Conservation (phyloP, 352 stramenopile species). For the Globisporangium recalcitrans region DNA sequence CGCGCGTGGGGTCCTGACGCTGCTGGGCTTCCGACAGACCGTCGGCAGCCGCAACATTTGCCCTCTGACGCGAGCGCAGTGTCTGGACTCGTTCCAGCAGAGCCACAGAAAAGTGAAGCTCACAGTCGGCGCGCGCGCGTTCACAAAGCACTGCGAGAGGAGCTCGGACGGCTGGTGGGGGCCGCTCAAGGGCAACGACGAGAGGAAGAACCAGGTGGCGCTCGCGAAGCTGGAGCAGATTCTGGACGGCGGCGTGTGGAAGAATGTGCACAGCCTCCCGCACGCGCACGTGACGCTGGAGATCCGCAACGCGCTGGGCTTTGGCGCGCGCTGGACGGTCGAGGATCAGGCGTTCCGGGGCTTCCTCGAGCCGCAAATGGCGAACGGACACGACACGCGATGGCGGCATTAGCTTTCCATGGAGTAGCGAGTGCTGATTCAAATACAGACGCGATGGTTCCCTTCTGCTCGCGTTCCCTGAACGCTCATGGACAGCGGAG, state of each 20-base stretch:
- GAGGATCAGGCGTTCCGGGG: slow-evolving; percentile 57
- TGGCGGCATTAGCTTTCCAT: slow-evolving; percentile 49
- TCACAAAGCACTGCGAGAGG: slow-evolving; percentile 77
- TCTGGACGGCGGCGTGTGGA: slow-evolving; percentile 59
- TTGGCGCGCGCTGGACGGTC: slow-evolving; percentile 70
- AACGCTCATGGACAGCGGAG: not conserved
- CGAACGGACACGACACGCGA: slow-evolving; percentile 60
- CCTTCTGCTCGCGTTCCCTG: not conserved
- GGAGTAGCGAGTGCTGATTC: not conserved
- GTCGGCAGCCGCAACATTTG: slow-evolving; percentile 40
- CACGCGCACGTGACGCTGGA: slow-evolving; percentile 68
- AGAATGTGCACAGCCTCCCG: slow-evolving; percentile 77
- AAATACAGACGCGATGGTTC: not conserved
- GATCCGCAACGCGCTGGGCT: slow-evolving; percentile 59
- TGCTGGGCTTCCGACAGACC: slow-evolving; percentile 63
- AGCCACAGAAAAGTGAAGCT: slow-evolving; percentile 38
- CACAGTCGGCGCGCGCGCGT: slow-evolving; percentile 67
- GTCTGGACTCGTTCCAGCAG: slow-evolving; percentile 44
- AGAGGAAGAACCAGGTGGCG: slow-evolving; percentile 55
- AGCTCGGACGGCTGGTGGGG: slow-evolving; percentile 65
- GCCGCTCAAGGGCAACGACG: slow-evolving; percentile 56
- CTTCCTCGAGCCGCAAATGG: slow-evolving; percentile 83
- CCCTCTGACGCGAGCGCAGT: slow-evolving; percentile 53
- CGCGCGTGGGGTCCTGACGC: slow-evolving; percentile 53
- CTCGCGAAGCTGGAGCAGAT: slow-evolving; percentile 43